Conservation (phyloP, 768 basidiomycete species). For the Cystofilobasidium macerans region DNA sequence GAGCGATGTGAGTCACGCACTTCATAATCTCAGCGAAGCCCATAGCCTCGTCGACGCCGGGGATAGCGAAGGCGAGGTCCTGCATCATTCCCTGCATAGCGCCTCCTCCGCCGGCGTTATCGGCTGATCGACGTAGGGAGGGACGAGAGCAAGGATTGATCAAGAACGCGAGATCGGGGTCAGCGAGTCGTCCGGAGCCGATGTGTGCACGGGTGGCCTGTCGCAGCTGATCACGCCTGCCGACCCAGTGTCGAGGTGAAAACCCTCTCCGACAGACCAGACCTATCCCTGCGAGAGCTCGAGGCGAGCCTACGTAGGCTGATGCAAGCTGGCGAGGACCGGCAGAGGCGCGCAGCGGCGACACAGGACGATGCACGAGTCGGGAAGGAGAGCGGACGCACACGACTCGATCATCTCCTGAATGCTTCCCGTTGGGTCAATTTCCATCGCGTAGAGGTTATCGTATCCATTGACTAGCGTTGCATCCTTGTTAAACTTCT, state of each 20-base stretch:
- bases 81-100: constrained; percentile 99
- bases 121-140: constrained; percentile 41
- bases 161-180: neutral
- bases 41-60: constrained; percentile 99
- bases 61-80: constrained; percentile 96
- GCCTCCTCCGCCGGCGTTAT: constrained; percentile 31
- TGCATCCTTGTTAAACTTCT: constrained; percentile 98
- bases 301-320: no score
- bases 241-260: no score
- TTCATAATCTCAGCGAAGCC: constrained; percentile 99
- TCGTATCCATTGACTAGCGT: constrained; percentile 95
- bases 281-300: no score
- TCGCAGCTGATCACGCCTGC: no score
- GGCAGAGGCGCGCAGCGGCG: neutral
- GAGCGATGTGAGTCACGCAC: constrained; percentile 42
- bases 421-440: constrained; percentile 92
- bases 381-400: constrained; percentile 39
- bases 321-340: neutral
- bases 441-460: constrained; percentile 97
- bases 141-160: no score
- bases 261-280: no score
- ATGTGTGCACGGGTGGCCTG: no score
- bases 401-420: constrained; percentile 99
- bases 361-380: neutral
- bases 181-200: no score